Percentiles rank a stretch among this genome's conserved stretches.
These are phyloP conservation scores for Cylindrotheca closterium DNA, from an alignment of 108 stramenopile genomes.

Conservation along the genomic window DNA sequence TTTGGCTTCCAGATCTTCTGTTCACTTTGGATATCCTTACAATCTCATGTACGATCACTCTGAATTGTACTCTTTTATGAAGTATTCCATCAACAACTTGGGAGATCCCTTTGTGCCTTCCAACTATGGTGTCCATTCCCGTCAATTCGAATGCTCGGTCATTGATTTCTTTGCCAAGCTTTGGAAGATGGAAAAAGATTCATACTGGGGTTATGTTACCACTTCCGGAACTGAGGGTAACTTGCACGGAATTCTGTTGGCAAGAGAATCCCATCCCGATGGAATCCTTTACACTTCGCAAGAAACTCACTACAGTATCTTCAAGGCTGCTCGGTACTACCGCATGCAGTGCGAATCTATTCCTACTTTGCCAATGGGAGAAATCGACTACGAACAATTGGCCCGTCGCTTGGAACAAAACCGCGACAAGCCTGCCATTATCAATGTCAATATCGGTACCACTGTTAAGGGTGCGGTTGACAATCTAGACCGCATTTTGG, in stretches of 20 bases:
- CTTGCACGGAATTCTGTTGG: slow-evolving; percentile 82
- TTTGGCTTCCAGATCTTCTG: slow-evolving; percentile 60
- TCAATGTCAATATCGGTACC: slow-evolving; percentile 90
- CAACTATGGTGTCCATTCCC: slow-evolving; percentile 84
- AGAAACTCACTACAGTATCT: slow-evolving; percentile 82
- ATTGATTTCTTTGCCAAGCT: slow-evolving; percentile 89
- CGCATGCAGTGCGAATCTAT: slow-evolving; percentile 85
- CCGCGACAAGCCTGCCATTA: slow-evolving; percentile 73
- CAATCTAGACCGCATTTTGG: slow-evolving; percentile 83
- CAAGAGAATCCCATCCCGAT: slow-evolving; percentile 84
- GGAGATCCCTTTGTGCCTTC: slow-evolving; percentile 86
- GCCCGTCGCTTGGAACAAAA: slow-evolving; percentile 67
- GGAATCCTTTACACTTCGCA: slow-evolving; percentile 77
- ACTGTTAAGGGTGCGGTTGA: slow-evolving; percentile 92
- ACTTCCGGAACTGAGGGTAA: slow-evolving; percentile 90
- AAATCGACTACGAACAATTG: slow-evolving; percentile 81
- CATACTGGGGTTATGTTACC: slow-evolving; percentile 90
- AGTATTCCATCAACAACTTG: slow-evolving; percentile 89
- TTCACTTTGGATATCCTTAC: slow-evolving; percentile 89
- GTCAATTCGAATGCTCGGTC: slow-evolving; percentile 85
- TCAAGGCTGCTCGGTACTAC: slow-evolving; percentile 89
- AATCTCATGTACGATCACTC: slow-evolving; percentile 89
- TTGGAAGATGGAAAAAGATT: slow-evolving; percentile 70
- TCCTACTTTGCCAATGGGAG: slow-evolving; percentile 86
- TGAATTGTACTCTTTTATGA: slow-evolving; percentile 84